Conservation (phyloP, 306 rosid species). For the Trifolium pratense region DNA sequence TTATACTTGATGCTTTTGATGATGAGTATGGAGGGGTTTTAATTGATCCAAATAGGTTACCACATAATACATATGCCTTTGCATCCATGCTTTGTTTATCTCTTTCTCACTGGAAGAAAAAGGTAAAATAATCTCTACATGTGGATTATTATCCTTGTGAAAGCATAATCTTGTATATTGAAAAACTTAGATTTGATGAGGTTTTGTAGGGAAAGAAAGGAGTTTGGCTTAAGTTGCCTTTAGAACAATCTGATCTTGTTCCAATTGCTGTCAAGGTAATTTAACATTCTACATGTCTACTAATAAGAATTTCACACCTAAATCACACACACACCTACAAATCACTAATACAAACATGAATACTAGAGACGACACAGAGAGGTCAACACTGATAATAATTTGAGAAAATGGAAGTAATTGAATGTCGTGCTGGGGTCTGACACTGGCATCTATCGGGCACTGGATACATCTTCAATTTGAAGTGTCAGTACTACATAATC, state of each 20-base stretch:
- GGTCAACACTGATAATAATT: too few relatives aligned
- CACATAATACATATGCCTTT: constrained; percentile 60
- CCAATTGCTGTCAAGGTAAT: constrained; percentile 89
- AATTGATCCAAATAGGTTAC: constrained; percentile 67
- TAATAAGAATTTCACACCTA: not conserved
- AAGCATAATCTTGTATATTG: not conserved
- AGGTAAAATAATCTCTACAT: constrained; percentile 49
- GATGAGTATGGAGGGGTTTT: constrained; percentile 91
- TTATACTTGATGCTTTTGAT: constrained; percentile 71
- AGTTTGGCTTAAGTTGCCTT: constrained; percentile 85
- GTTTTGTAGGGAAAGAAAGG: constrained; percentile 89
- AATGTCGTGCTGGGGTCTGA: too few relatives aligned
- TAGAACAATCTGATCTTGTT: constrained; percentile 75
- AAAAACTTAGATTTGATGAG: constrained; percentile 17
- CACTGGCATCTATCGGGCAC: too few relatives aligned
- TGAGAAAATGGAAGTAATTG: too few relatives aligned
- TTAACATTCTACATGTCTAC: constrained; percentile 35
- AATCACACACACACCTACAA: not conserved
- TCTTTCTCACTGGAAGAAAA: constrained; percentile 74
- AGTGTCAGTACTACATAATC: too few relatives aligned
- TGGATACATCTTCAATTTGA: too few relatives aligned
- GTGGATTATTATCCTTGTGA: not conserved
- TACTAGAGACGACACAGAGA: too few relatives aligned
- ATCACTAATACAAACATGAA: too few relatives aligned
- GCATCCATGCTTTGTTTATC: constrained; percentile 62